phyloP scores from a whole-genome alignment of 1,139 yeast genomes.

The Zhuliangozyma parablackwelliae region DNA sequence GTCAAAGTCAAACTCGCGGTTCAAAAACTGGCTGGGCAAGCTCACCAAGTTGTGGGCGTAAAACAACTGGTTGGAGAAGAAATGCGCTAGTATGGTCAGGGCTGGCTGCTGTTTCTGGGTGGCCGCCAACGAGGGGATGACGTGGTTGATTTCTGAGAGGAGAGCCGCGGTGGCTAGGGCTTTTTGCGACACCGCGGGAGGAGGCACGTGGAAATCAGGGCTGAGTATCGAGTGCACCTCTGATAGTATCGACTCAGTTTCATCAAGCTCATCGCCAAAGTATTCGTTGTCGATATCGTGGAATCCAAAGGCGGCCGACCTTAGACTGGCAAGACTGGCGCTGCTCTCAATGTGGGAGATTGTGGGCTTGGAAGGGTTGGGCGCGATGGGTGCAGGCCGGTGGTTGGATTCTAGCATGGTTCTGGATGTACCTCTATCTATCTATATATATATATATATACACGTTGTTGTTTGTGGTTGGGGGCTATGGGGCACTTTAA shows the following conservation, averaged over 20 bases:
- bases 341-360: neutral
- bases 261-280: conserved; percentile 8
- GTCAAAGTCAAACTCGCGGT: conserved; percentile 10
- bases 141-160: conserved; percentile 3
- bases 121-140: conserved; percentile 3
- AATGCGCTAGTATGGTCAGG: conserved; percentile 4
- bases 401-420: neutral
- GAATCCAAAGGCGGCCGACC: no score
- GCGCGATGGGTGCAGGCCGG: neutral
- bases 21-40: conserved; percentile 11
- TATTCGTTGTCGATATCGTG: neutral
- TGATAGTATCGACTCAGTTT: conserved; percentile 8
- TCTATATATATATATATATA: neutral
- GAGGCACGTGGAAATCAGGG: conserved; percentile 2
- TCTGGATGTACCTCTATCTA: conserved; percentile 1
- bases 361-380: neutral
- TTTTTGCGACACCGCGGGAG: neutral
- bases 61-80: conserved; percentile 16
- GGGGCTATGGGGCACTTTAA: neutral
- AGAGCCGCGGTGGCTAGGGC: conserved; percentile 2
- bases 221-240: conserved; percentile 6
- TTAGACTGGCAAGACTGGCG: no score
- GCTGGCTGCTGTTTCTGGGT: neutral
- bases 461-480: neutral
- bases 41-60: conserved; percentile 15